Base-by-base conservation (phyloP, 805 yeast species). In the Lachancea meyersii region DNA sequence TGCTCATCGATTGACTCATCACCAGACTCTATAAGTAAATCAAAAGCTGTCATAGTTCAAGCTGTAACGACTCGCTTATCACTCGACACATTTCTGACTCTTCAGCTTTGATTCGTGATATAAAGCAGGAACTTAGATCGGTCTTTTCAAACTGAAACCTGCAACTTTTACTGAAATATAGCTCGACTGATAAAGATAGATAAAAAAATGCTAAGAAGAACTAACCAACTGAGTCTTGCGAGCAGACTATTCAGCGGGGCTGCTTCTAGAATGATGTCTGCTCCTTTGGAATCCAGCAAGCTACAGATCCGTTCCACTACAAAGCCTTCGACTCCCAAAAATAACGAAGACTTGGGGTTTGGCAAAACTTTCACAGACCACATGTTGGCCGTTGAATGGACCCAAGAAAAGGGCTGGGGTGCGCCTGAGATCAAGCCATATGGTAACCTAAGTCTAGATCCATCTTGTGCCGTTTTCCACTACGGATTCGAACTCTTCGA, bases 401-500 rank as follows among this genome's bases (percentile, higher is more conserved):
- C 77, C 46, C 70, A 70, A 23, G 71, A 72, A 43, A 58, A 67
- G 3, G 97, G 97, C 39, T 91, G 98, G 98, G 82, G 70, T 9
- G 66, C 76, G n/a, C 97, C 98, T 35, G 77, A 76, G 61, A 89
- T 91, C 63, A 76, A 77, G 51, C 97, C 97, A 19, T 88, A 86
- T 62, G 89, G 82, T 40, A 77, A 78, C 39, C 68, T 91, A 41
- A 56, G 71, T 14, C 65, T 91, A 46, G 96, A 89, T 58, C 98
- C 98, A 21, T 80, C 96, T 17, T 69, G 93, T 16, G 77, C 85
- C 63, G 97, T 89, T 26, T 80, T 91, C 69, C 98, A 91, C 71
- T 91, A 91, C 59, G 91, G 95, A 4, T 91, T 93, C 60, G 96
- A 87, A 66, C 76, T 91, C 47, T 93, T 91, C 53, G 98, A 91